Percentiles rank a stretch among this genome's conserved stretches.
These are phyloP conservation scores for Fermentozyma sake DNA, from an alignment of 1,139 yeast genomes.

Conservation along the genomic window DNA sequence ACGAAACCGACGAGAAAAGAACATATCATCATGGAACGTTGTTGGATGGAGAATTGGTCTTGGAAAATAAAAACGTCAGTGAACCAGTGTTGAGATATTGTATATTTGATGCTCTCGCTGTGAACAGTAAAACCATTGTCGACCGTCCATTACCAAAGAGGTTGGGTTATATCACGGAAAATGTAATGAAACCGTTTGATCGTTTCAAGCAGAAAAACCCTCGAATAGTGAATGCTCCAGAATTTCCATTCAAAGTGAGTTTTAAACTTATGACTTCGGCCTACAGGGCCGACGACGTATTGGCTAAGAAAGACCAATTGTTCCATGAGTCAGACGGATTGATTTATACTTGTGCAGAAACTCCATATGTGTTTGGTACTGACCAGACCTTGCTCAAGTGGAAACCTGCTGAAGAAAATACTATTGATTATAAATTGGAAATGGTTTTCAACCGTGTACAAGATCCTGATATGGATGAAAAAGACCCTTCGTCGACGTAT, in stretches of 20 bases:
- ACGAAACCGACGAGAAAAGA: slow-evolving; percentile 47
- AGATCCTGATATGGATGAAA: slow-evolving; percentile 66
- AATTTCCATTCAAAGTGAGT: slow-evolving; percentile 80
- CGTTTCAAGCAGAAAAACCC: slow-evolving; percentile 66
- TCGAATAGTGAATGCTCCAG: slow-evolving; percentile 57
- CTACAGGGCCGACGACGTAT: slow-evolving; percentile 74
- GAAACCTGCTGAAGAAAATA: slow-evolving; percentile 96
- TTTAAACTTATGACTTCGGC: slow-evolving; percentile 86
- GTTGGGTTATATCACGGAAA: slow-evolving; percentile 81
- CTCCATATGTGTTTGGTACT: slow-evolving; percentile 86
- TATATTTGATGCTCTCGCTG: slow-evolving; percentile 86
- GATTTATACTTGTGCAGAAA: slow-evolving; percentile 84
- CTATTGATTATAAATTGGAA: slow-evolving; percentile 79
- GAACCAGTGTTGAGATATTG: slow-evolving; percentile 61
- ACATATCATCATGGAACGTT: slow-evolving; percentile 81
- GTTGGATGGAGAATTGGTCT: slow-evolving; percentile 83
- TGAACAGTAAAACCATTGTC: slow-evolving; percentile 69
- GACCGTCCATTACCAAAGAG: slow-evolving; percentile 73
- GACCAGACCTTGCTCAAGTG: slow-evolving; percentile 81
- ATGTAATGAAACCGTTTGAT: slow-evolving; percentile 77
- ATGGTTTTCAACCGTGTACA: slow-evolving; percentile 61
- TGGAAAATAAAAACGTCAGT: slow-evolving; percentile 51
- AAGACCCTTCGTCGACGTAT: slow-evolving; percentile 72
- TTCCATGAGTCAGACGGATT: slow-evolving; percentile 93
- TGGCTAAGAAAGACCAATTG: slow-evolving; percentile 63